Conservation (phyloP, 306 rosid species). For the Cicer yamashitae region DNA sequence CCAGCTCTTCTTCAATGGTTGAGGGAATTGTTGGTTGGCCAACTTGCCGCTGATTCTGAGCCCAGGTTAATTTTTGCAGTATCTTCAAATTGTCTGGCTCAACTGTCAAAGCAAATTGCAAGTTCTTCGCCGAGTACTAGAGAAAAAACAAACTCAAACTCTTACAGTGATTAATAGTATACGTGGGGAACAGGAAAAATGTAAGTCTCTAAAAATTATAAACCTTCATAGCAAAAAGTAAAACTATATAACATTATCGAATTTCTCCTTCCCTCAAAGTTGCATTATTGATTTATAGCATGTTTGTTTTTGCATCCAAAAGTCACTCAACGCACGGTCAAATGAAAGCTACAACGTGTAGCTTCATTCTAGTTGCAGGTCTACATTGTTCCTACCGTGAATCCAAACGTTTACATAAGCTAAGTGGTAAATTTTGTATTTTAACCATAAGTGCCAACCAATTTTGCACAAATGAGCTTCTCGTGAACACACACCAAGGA, state of each 20-base stretch:
- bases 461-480: constrained; percentile 28
- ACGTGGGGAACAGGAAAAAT: not conserved
- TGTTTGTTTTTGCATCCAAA: too few species aligned
- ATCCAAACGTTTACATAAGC: not conserved
- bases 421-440: constrained; percentile 13
- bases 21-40: constrained; percentile 82
- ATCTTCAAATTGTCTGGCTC: constrained; percentile 47
- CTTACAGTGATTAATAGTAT: constrained; percentile 2
- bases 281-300: not conserved
- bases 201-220: not conserved
- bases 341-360: too few species aligned
- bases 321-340: too few species aligned
- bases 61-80: constrained; percentile 74
- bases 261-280: constrained; percentile 1
- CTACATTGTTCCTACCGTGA: too few species aligned
- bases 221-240: not conserved
- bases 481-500: constrained; percentile 1
- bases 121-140: constrained; percentile 43
- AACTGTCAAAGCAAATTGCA: constrained; percentile 45
- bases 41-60: constrained; percentile 67
- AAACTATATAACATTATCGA: not conserved
- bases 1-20: constrained; percentile 77
- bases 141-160: constrained; percentile 25
- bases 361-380: too few species aligned
- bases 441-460: not conserved